Conservation (phyloP, 495 filamentous ascomycete species). For the Lichina pygmaea region DNA sequence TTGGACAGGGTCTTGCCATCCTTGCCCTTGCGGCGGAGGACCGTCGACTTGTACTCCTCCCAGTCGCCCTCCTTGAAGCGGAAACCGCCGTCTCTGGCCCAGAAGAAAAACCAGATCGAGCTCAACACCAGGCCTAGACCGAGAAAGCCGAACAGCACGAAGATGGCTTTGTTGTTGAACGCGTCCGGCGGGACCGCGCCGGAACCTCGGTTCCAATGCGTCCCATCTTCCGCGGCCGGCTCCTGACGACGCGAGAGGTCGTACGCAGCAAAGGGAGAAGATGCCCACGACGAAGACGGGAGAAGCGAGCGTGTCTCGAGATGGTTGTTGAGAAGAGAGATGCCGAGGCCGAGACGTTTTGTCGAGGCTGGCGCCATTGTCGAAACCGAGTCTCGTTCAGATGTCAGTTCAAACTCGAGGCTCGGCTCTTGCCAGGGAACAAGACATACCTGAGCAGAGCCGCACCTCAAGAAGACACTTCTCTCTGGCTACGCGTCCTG, state of each 20-base stretch:
- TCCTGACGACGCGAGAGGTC: neutral
- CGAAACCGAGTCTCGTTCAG: too few species aligned
- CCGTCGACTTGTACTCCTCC: conserved; percentile 95
- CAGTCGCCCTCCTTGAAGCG: conserved; percentile 62
- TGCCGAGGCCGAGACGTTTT: neutral
- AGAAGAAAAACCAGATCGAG: conserved; percentile 94
- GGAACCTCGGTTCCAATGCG: conserved; percentile 11
- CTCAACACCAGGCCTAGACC: conserved; percentile 51
- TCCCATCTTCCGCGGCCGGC: neutral
- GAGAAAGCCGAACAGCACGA: conserved; percentile 65
- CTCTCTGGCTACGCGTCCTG: too few species aligned
- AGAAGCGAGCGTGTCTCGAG: neutral
- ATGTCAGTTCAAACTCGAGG: too few species aligned
- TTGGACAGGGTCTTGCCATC: conserved; percentile 60
- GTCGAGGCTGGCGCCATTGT: neutral
- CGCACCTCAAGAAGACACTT: too few species aligned
- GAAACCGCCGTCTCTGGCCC: conserved; percentile 89
- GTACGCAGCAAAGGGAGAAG: conserved; percentile 1
- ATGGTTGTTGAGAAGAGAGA: neutral
- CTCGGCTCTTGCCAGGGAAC: too few species aligned
- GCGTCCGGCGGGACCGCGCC: conserved; percentile 33
- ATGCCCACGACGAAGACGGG: neutral
- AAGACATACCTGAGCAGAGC: too few species aligned
- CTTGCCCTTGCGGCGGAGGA: conserved; percentile 72
- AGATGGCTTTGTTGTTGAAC: conserved; percentile 63